Conservation (phyloP, 2,329 filamentous ascomycete species). For the Amauroascus niger region DNA sequence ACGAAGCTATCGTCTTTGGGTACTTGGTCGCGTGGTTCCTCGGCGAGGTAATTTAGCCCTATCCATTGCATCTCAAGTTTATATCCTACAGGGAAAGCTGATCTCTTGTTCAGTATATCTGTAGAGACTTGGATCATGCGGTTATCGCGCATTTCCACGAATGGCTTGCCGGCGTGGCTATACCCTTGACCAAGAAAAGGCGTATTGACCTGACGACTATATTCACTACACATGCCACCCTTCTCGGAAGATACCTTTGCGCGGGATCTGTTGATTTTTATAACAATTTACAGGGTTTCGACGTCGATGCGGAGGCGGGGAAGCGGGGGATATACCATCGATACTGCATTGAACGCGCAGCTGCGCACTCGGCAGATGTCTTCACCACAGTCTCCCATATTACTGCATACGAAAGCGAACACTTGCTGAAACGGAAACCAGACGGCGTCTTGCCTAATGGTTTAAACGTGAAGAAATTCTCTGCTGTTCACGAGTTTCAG, state of each 20-base stretch:
- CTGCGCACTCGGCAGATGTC: conserved; percentile 84
- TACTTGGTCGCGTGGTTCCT: conserved; percentile 97
- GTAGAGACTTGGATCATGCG: conserved; percentile 80
- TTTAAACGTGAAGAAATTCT: conserved; percentile 96
- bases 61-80: neutral
- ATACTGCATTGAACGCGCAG: conserved; percentile 94
- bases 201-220: conserved; percentile 96
- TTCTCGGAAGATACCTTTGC: conserved; percentile 91
- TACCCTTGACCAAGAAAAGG: conserved; percentile 85
- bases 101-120: conserved; percentile 60
- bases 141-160: conserved; percentile 99
- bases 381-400: conserved; percentile 99
- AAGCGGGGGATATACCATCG: conserved; percentile 98
- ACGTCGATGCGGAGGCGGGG: conserved; percentile 90
- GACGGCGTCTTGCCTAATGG: conserved; percentile 95
- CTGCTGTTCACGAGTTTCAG: conserved; percentile 96
- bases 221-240: conserved; percentile 94
- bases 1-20: conserved; percentile 94
- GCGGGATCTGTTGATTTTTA: conserved; percentile 98
- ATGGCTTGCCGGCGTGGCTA: conserved; percentile 88
- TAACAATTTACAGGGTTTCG: conserved; percentile 95
- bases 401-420: conserved; percentile 95
- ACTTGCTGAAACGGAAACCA: conserved; percentile 92
- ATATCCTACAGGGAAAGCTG: conserved; percentile 10
- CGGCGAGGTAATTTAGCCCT: conserved; percentile 63